phyloP scores from a whole-genome alignment of 345 rosid species.

The Gossypium mustelinum region DNA sequence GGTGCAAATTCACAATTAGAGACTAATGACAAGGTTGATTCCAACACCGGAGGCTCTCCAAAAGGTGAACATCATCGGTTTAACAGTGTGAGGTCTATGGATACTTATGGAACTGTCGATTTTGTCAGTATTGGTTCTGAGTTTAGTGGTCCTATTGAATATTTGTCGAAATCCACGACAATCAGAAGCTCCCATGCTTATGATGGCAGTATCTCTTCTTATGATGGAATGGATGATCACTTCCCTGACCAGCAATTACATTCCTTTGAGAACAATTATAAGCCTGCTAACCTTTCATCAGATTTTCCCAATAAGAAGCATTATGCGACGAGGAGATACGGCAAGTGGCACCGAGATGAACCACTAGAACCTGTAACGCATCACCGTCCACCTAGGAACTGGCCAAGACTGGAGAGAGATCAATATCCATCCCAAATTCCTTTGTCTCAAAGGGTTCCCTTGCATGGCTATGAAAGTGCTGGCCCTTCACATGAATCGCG shows the following conservation, averaged over 20 bases:
- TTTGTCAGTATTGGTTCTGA: conserved; percentile 42
- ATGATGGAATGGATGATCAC: conserved; percentile 56
- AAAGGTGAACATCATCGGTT: conserved; percentile 7
- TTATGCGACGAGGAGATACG: conserved; percentile 25
- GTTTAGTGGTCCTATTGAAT: conserved; percentile 30
- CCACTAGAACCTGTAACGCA: conserved; percentile 32
- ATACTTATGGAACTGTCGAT: conserved; percentile 33
- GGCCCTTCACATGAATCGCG: conserved; percentile 41
- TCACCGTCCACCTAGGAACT: conserved; percentile 31
- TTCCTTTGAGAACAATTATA: conserved; percentile 26
- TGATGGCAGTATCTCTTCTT: conserved; percentile 71
- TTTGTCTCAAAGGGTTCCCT: conserved; percentile 33
- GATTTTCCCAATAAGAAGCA: conserved; percentile 27
- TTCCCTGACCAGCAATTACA: conserved; percentile 27
- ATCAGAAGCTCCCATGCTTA: conserved; percentile 54
- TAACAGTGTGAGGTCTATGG: conserved; percentile 22
- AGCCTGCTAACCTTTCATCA: conserved; percentile 29
- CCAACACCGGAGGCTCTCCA: conserved; percentile 17
- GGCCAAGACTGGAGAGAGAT: conserved; percentile 37
- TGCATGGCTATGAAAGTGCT: conserved; percentile 40
- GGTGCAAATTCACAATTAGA: conserved; percentile 23
- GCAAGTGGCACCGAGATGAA: conserved; percentile 31
- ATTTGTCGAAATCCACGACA: conserved; percentile 37
- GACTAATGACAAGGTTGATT: conserved; percentile 13
- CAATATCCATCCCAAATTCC: conserved; percentile 38